These are phyloP conservation scores for Rickenella mellea DNA, from an alignment of 768 basidiomycete species.

Conservation along the genomic window DNA sequence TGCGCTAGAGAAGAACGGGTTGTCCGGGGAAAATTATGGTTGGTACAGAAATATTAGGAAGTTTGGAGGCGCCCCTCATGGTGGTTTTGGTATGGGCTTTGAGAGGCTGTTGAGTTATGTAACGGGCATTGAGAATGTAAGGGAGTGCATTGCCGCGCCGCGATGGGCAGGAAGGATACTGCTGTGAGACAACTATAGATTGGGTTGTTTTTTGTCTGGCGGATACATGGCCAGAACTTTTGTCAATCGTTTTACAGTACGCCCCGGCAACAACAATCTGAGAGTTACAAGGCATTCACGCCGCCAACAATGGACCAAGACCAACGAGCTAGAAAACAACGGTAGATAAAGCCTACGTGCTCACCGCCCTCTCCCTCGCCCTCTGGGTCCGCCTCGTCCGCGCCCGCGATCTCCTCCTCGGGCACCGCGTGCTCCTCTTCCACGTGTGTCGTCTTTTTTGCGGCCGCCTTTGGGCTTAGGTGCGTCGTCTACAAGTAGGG, in stretches of 20 bases:
- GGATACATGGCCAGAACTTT: too few species aligned
- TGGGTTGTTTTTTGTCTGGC: too few species aligned
- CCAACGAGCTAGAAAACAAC: too few species aligned
- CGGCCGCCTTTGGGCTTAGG: slow-evolving; percentile 91
- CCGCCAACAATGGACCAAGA: too few species aligned
- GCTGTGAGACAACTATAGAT: too few species aligned
- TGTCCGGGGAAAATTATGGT: slow-evolving; percentile 32
- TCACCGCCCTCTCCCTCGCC: slow-evolving; percentile 36
- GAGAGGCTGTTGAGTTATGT: slow-evolving; percentile 86
- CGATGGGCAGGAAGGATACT: slow-evolving; percentile 79
- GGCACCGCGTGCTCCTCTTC: slow-evolving; percentile 37
- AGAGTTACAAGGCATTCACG: too few species aligned
- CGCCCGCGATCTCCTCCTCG: slow-evolving; percentile 43
- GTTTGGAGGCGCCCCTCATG: slow-evolving; percentile 86
- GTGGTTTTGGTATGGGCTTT: slow-evolving; percentile 94
- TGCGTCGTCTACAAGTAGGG: slow-evolving; percentile 93
- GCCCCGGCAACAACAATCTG: too few species aligned
- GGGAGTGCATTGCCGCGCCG: slow-evolving; percentile 89
- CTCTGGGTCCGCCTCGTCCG: slow-evolving; percentile 43
- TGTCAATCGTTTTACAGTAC: too few species aligned
- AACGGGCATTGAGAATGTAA: slow-evolving; percentile 80
- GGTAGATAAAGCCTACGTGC: too few species aligned
- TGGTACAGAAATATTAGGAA: slow-evolving; percentile 83
- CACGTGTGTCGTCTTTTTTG: slow-evolving; percentile 69
- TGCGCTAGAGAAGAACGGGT: slow-evolving; percentile 38